Conservation (phyloP, 495 filamentous ascomycete genomes). For the Penicillium coprophilum region DNA sequence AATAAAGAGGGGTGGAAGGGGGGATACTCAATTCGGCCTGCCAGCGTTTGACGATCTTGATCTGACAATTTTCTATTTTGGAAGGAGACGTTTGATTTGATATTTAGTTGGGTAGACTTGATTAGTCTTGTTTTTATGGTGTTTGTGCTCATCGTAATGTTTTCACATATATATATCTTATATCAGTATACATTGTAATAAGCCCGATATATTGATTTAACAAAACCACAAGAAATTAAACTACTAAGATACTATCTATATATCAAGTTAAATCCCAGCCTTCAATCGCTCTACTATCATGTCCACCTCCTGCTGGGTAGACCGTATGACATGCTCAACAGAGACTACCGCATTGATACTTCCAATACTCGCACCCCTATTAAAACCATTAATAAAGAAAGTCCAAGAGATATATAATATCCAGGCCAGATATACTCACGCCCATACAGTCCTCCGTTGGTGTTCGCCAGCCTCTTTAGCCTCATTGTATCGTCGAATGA, state of each 20-base stretch:
- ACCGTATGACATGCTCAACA: conserved; percentile 18
- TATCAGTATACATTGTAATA: neutral
- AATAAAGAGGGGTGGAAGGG: conserved; percentile 10
- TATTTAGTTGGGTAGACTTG: neutral
- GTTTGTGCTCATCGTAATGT: too few species aligned
- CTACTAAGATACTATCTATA: neutral
- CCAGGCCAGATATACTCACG: conserved; percentile 16
- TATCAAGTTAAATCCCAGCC: neutral
- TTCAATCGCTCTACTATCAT: conserved; percentile 4
- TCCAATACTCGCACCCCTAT: conserved; percentile 27
- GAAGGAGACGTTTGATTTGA: neutral
- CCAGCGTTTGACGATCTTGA: neutral
- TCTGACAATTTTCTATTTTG: neutral
- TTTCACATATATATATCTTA: neutral
- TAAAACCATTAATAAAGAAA: neutral
- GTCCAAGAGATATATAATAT: neutral
- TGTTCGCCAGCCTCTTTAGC: conserved; percentile 20
- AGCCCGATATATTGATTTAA: neutral
- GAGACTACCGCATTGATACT: conserved; percentile 19
- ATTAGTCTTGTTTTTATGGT: neutral
- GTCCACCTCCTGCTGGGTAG: conserved; percentile 17
- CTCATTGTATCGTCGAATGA: conserved; percentile 27
- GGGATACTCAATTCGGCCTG: neutral
- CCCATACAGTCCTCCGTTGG: conserved; percentile 27
- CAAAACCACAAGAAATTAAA: neutral